Conservation (phyloP, 2,329 filamentous ascomycete genomes). For the Cadophora sp. region DNA sequence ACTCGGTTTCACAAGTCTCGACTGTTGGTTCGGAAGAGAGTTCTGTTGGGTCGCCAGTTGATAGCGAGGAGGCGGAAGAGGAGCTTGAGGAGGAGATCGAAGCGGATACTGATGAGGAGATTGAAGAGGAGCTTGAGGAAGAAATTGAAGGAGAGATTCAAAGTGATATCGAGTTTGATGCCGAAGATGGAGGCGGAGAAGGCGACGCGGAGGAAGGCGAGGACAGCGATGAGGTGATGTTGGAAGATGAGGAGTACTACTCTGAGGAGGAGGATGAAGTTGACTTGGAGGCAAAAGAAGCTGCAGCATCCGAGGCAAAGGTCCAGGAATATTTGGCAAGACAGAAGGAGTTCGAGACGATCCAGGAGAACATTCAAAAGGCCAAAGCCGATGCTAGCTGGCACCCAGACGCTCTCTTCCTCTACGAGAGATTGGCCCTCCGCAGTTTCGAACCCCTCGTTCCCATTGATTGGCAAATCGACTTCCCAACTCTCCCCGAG, state of each 20-base stretch:
- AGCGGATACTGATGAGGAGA: slow-evolving; percentile 12
- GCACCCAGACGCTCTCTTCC: slow-evolving; percentile 42
- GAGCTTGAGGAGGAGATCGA: background rate
- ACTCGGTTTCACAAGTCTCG: slow-evolving; percentile 33
- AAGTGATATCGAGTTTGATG: slow-evolving; percentile 17
- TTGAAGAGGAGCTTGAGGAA: background rate
- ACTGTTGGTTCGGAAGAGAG: slow-evolving; percentile 11
- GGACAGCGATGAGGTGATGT: slow-evolving; percentile 26
- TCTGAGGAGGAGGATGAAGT: slow-evolving; percentile 23
- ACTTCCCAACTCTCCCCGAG: slow-evolving; percentile 44
- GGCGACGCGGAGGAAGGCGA: slow-evolving; percentile 4
- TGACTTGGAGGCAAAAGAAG: slow-evolving; percentile 25
- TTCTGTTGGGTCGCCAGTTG: slow-evolving; percentile 5
- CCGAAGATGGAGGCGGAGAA: slow-evolving; percentile 22
- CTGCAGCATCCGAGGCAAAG: slow-evolving; percentile 35
- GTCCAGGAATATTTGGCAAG: slow-evolving; percentile 42
- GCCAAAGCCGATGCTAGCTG: slow-evolving; percentile 39
- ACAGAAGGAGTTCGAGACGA: slow-evolving; percentile 39
- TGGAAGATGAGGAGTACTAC: slow-evolving; percentile 1
- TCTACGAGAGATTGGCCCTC: slow-evolving; percentile 42
- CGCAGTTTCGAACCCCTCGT: slow-evolving; percentile 44
- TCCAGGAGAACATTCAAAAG: slow-evolving; percentile 38
- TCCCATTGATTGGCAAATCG: slow-evolving; percentile 39
- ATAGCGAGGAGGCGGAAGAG: slow-evolving; percentile 15
- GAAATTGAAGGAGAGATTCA: slow-evolving; percentile 20